A percentile compares a stretch with the other conserved stretches of the same genome.
phyloP scores from a whole-genome alignment of 2,329 filamentous ascomycete genomes.

The Diaporthe velutina region DNA sequence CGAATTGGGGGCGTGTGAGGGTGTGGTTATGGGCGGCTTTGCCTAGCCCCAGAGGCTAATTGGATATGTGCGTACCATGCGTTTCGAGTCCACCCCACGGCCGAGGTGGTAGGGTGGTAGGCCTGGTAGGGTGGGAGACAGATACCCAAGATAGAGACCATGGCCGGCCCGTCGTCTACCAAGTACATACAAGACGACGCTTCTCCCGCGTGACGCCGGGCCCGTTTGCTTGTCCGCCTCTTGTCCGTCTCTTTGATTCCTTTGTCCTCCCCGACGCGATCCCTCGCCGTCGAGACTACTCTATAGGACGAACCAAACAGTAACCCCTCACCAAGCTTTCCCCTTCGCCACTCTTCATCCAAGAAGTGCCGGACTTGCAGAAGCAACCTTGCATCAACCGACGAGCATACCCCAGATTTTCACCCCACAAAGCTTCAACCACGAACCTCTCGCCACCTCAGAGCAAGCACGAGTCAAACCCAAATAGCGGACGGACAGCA shows the following conservation, averaged over 20 bases:
- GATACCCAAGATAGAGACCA: not conserved
- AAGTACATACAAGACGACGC: constrained; percentile 1
- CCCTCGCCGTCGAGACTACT: constrained; percentile 5
- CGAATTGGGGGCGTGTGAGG: not conserved
- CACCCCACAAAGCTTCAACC: constrained; percentile 13
- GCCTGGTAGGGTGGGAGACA: not conserved
- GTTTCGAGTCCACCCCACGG: constrained; percentile 18
- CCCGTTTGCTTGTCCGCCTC: constrained; percentile 15
- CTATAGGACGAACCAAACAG: not conserved
- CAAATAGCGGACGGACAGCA: not conserved
- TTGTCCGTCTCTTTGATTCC: constrained; percentile 14
- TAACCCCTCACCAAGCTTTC: not conserved
- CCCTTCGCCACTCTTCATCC: not conserved
- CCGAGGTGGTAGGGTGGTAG: not conserved
- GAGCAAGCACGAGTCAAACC: not conserved
- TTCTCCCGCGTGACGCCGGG: constrained; percentile 5
- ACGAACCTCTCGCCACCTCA: not conserved
- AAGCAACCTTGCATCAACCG: not conserved
- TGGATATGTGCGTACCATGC: constrained; percentile 7
- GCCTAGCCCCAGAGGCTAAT: constrained; percentile 13
- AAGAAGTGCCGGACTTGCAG: constrained; percentile 8
- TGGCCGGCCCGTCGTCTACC: not conserved
- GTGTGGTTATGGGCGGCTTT: constrained; percentile 1
- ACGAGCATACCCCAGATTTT: not conserved
- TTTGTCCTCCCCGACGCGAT: not conserved